A percentile compares a stretch with the other conserved stretches of the same genome.
Evolutionary conservation across 371 early-diverging fungal species (phyloP).

Genomic region (Sporodiniella umbellata): DNA sequence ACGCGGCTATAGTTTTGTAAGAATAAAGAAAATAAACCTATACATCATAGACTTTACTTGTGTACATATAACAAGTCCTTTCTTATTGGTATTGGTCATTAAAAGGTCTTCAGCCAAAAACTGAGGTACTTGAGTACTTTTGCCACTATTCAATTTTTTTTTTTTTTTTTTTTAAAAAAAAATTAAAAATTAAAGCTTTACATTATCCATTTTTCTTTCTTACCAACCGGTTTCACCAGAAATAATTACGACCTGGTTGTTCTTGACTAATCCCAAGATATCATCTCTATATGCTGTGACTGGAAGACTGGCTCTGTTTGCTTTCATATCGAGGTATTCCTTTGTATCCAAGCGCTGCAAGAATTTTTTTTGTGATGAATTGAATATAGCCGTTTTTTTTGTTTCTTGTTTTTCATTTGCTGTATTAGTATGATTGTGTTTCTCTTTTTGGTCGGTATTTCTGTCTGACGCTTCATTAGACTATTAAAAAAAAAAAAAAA

Average conservation of each 20-base stretch:
- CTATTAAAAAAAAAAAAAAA: no score
- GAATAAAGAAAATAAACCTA: background rate
- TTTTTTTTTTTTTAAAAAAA: conserved; percentile 14
- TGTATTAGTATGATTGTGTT: no score
- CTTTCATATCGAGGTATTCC: conserved; percentile 36
- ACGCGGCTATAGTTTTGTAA: conserved; percentile 60
- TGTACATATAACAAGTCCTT: conserved; percentile 76
- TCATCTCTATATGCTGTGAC: conserved; percentile 57
- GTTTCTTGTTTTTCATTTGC: background rate
- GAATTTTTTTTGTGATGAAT: conserved; percentile 23
- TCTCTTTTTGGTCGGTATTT: no score
- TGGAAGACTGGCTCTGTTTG: conserved; percentile 59
- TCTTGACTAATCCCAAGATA: conserved; percentile 48
- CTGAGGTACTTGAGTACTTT: conserved; percentile 92
- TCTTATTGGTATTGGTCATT: conserved; percentile 6
- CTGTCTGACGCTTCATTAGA: no score
- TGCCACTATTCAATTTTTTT: conserved; percentile 67
- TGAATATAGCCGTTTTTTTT: conserved; percentile 9
- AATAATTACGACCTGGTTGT: conserved; percentile 71
- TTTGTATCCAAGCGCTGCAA: conserved; percentile 29
- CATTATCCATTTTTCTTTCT: conserved; percentile 24
- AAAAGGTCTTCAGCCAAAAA: conserved; percentile 72
- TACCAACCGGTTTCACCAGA: conserved; percentile 88
- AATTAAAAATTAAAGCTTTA: no score
- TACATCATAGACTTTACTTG: conserved; percentile 53